phyloP scores from a whole-genome alignment of 164 flowering plant genomes.

The Umbilicus rupestris region DNA sequence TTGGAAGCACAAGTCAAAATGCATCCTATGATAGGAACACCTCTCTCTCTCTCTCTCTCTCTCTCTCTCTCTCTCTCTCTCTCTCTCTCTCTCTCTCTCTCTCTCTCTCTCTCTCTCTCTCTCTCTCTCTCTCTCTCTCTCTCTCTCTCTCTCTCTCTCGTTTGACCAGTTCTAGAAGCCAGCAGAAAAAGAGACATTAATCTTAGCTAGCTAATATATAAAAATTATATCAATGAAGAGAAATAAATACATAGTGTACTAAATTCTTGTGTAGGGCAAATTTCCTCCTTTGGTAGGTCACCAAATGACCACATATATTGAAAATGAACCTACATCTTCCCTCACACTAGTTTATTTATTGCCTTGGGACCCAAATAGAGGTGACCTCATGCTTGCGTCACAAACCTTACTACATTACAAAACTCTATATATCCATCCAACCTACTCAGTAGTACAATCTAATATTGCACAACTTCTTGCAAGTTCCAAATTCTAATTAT shows the following conservation, averaged over 20 bases:
- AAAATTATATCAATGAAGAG: not conserved
- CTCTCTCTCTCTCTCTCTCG: not conserved
- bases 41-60: no score
- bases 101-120: no score
- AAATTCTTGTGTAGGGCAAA: not conserved
- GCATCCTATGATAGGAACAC: no score
- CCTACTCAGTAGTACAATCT: not conserved
- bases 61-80: no score
- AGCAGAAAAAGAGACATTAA: not conserved
- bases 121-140: not conserved
- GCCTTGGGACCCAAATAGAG: not conserved
- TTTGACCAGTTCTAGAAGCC: slow-evolving; percentile 6
- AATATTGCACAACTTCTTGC: not conserved
- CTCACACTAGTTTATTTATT: not conserved
- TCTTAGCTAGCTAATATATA: not conserved
- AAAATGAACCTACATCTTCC: not conserved
- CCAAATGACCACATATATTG: slow-evolving; percentile 12
- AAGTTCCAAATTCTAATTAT: not conserved
- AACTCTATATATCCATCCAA: not conserved
- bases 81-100: no score
- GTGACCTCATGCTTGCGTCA: slow-evolving; percentile 4
- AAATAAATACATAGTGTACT: not conserved
- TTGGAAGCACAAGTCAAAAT: no score
- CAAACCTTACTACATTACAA: not conserved
- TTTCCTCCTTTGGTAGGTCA: slow-evolving; percentile 8